phyloP scores from a whole-genome alignment of 257 asterid genomes.

The Leptodermis oblonga region DNA sequence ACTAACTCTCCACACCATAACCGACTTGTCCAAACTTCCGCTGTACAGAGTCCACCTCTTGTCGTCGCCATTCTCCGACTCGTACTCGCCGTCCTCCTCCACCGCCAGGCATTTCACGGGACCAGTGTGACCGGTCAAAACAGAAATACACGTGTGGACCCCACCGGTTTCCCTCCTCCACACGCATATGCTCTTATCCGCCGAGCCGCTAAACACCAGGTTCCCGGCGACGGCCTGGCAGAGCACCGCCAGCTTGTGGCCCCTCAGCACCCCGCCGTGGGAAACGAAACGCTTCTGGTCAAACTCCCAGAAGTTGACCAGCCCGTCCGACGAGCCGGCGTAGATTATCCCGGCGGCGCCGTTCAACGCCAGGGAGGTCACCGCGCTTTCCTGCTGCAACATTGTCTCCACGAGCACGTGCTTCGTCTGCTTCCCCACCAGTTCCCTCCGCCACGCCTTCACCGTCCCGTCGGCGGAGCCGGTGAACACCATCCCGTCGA shows the following conservation, averaged over 20 bases:
- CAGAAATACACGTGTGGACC: conserved; percentile 53
- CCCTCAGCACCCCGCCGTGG: conserved; percentile 74
- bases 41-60: conserved; percentile 57
- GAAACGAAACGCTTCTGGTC: conserved; percentile 52
- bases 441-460: conserved; percentile 81
- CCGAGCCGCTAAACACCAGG: conserved; percentile 78
- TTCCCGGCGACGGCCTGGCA: conserved; percentile 65
- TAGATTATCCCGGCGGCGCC: conserved; percentile 39
- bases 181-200: conserved; percentile 79
- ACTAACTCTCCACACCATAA: conserved; percentile 62
- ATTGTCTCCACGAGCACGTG: conserved; percentile 66
- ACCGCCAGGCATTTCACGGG: conserved; percentile 90
- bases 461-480: conserved; percentile 94
- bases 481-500: conserved; percentile 64
- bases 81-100: conserved; percentile 27
- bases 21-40: conserved; percentile 70
- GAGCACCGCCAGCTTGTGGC: conserved; percentile 86
- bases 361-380: conserved; percentile 66
- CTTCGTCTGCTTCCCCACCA: conserved; percentile 40
- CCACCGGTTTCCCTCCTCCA: conserved; percentile 85
- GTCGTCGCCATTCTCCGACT: conserved; percentile 18
- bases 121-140: conserved; percentile 70
- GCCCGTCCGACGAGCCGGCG: conserved; percentile 85
- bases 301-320: conserved; percentile 76
- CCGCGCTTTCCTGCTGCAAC: conserved; percentile 58